A percentile compares a stretch with the other conserved stretches of the same genome.
These are phyloP conservation scores for Bisporella sp. DNA, from an alignment of 2,329 filamentous ascomycete species.

Conservation along the genomic window DNA sequence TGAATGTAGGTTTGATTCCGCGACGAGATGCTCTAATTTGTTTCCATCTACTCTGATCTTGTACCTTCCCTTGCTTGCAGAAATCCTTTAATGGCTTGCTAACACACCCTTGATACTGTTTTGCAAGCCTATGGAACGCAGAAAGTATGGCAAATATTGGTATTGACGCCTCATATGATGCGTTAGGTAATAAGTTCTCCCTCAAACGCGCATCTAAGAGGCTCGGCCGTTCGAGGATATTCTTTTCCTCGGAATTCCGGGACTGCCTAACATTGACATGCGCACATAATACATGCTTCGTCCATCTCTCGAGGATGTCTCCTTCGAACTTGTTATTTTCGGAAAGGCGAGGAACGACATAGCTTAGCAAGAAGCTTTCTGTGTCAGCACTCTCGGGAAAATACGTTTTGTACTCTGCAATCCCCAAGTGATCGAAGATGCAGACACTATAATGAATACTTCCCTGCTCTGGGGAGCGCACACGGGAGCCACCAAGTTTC, in stretches of 20 bases:
- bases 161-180: neutral
- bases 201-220: neutral
- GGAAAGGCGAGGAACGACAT: neutral
- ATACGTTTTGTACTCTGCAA: neutral
- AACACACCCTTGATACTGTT: neutral
- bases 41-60: too few species aligned
- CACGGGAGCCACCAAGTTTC: neutral
- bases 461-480: neutral
- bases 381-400: too few species aligned
- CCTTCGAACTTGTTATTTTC: conserved; percentile 3
- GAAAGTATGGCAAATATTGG: neutral
- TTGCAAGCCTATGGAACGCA: neutral
- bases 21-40: neutral
- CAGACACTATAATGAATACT: neutral
- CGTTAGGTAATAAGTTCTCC: neutral
- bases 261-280: conserved; percentile 6
- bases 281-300: conserved; percentile 6
- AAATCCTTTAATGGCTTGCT: neutral
- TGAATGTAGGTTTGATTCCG: neutral
- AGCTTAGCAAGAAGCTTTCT: neutral
- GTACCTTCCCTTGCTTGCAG: neutral
- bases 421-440: neutral
- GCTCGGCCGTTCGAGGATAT: neutral
- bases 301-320: conserved; percentile 4
- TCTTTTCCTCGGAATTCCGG: neutral